These are phyloP conservation scores for Porogramme epimiltina DNA, from an alignment of 1,284 basidiomycete genomes.

Conservation along the genomic window DNA sequence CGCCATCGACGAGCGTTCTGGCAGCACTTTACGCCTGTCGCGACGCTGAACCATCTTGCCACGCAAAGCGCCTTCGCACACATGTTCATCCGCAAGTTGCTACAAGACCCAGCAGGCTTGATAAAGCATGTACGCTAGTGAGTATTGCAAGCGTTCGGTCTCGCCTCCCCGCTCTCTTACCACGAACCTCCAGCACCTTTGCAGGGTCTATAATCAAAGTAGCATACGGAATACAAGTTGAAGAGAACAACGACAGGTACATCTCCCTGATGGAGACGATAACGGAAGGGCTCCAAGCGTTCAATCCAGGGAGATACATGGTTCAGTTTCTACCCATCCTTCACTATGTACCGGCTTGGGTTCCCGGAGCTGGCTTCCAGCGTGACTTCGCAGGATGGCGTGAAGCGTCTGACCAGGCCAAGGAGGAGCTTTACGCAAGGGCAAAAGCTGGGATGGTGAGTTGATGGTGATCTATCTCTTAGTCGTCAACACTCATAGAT, in stretches of 20 bases:
- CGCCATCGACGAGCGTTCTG: neutral
- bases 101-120: neutral
- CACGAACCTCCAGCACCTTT: neutral
- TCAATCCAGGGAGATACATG: neutral
- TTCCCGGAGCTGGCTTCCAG: constrained; percentile 15
- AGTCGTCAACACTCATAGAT: neutral
- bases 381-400: constrained; percentile 1
- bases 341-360: constrained; percentile 8
- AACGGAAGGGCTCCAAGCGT: constrained; percentile 1
- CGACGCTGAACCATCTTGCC: neutral
- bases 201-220: constrained; percentile 8
- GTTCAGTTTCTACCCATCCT: constrained; percentile 13
- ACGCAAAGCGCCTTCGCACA: neutral
- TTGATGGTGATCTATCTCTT: neutral
- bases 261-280: constrained; percentile 7
- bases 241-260: constrained; percentile 8
- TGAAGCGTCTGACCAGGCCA: neutral
- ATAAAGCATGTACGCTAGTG: neutral
- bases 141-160: neutral
- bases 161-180: neutral
- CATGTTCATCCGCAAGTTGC: constrained; percentile 4
- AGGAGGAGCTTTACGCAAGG: neutral
- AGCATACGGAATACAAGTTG: constrained; percentile 12
- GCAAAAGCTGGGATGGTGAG: neutral
- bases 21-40: constrained; percentile 6